Evolutionary conservation across 2,329 filamentous ascomycete species (phyloP), one percentile per base, ranked within the genome.

Genomic region (Dissoconium aciculare): DNA sequence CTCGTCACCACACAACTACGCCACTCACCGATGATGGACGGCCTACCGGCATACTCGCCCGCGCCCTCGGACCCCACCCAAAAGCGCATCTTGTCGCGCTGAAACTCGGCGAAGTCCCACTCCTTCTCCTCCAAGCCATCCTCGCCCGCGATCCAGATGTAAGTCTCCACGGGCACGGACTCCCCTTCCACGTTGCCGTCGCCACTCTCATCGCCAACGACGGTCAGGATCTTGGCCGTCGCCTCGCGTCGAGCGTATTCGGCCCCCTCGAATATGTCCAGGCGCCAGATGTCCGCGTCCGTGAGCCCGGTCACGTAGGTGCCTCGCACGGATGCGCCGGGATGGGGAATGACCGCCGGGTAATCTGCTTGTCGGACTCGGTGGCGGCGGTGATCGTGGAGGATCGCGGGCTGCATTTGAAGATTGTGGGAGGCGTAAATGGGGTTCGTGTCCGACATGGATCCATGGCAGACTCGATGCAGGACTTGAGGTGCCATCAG

Each of bases 21-120:
- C 8, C 19, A 34, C 39, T 13, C 12, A 50, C 46, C 44, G 37
- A 46, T 39, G 17, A 50, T 50, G 15, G 42, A 50, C 31, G 37
- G 33, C 57, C 42, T 52, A 61, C 57, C 58, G 40, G 51, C 50
- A 41, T 59, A 60, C 38, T 59, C 59, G 39, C 59, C 60, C 34
- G 65, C 60, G 11, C 53, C 57, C 37, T 62, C 59, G 17, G 40
- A 43, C 9, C 60, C 65, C 36, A 66, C 60, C 73, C 73, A 77
- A 42, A 60, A 58, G 28, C 54, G 48, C 65, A 78, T 60, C 60
- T 84, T 92, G 38, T 89, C 75, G 45, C 65, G 63, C 38, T 77
- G 71, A 51, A 94, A 95, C 39, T 79, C 72, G 28, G 76, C 73
- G 58, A 84, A 89, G 52, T 92, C 81, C 87, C 87, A 95, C 53